Evolutionary conservation across 495 filamentous ascomycete species (phyloP), one percentile per base, ranked within the genome.

Genomic region (Penicillium angulare): DNA sequence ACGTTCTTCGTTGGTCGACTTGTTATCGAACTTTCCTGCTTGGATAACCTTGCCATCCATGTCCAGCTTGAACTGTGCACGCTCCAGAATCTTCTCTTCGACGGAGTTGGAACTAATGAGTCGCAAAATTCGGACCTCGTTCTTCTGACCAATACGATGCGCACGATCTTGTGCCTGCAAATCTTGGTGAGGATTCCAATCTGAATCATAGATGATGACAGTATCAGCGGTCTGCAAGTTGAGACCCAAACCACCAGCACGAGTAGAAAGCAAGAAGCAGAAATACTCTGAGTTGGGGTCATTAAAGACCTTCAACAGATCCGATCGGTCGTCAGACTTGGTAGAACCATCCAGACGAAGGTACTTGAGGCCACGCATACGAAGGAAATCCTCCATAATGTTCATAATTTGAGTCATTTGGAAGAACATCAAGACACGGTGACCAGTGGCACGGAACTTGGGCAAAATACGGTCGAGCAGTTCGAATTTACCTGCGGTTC

Each of bases 351-450:
- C 93, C 38, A 98, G 79, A 51, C 93, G 90, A 35, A 98, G 79
- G 65, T 96, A 98, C 47, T 83, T 72, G 55, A 95, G 77, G 22
- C 84, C 86, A 38, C 89, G 82, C 49, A 88, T 83, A 4, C 93
- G 88, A 45, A 98, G 76, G 70, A 93, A 98, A 69, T 98, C 93
- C 60, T 98, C 93, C 95, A 98, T 97, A 66, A 98, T 98, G 68
- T 98, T 96, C 93, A 98, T 98, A 63, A 98, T 98, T 33, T 95
- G 90, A 2, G 93, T 98, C 93, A 98, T 98, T 69, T 98, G 93
- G 81, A 98, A 98, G 81, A 98, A 98, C 86, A 98, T 97, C 63
- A 98, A 68, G 42, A 97, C 90, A 59, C 95, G 86, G 80, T 98
- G 93, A 29, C 88, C 87, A 3, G 90, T 88, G 0, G 76, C 80